phyloP scores from a whole-genome alignment of 2,329 filamentous ascomycete genomes.

The Lasiodiplodia citricola region DNA sequence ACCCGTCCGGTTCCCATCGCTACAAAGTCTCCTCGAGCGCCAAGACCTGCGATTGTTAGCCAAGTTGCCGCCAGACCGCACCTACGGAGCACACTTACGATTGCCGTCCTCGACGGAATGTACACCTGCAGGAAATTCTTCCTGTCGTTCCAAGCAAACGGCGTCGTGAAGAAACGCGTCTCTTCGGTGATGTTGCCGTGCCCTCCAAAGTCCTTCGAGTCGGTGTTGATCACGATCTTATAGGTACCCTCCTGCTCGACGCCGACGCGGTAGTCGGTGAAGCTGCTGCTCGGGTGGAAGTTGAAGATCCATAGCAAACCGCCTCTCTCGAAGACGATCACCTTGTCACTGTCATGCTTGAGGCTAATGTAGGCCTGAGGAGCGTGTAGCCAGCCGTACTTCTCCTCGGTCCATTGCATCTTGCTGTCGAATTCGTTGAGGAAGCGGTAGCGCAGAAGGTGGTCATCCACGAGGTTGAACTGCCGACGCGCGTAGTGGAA shows the following conservation, averaged over 20 bases:
- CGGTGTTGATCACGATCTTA: constrained; percentile 81
- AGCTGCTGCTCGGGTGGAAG: constrained; percentile 85
- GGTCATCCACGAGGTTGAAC: constrained; percentile 88
- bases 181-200: constrained; percentile 75
- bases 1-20: background rate
- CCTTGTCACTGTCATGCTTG: constrained; percentile 93
- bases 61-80: background rate
- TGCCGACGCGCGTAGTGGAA: constrained; percentile 95
- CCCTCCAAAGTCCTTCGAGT: constrained; percentile 78
- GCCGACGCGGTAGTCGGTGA: constrained; percentile 89
- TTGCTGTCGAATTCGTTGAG: constrained; percentile 91
- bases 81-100: constrained; percentile 62
- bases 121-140: constrained; percentile 94
- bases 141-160: constrained; percentile 86
- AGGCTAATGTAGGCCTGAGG: constrained; percentile 89
- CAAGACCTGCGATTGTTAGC: constrained; percentile 25
- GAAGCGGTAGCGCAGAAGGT: constrained; percentile 83
- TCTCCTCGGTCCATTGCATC: constrained; percentile 87
- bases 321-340: constrained; percentile 92
- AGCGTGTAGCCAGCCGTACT: constrained; percentile 88
- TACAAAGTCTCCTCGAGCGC: constrained; percentile 41
- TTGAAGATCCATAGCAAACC: constrained; percentile 95
- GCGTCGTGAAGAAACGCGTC: constrained; percentile 91
- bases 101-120: constrained; percentile 79
- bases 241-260: constrained; percentile 87